Evolutionary conservation across 106 monocot genomes (phyloP).

Genomic region (Dendrobium catenatum): DNA sequence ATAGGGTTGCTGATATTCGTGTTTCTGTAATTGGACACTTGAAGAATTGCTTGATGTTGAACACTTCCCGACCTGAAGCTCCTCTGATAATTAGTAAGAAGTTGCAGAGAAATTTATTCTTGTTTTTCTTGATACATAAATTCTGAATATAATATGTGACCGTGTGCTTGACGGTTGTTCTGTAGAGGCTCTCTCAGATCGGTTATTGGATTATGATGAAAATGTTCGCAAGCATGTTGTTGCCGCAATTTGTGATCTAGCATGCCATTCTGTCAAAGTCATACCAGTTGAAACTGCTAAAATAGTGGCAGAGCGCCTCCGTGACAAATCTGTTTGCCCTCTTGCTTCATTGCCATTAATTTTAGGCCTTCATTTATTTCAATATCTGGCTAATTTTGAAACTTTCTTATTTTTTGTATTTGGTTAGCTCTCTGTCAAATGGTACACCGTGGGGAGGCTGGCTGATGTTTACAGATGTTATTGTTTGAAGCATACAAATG

Average conservation of each 20-base stretch:
- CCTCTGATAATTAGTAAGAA: constrained; percentile 81
- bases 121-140: constrained; percentile 1
- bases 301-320: constrained; percentile 76
- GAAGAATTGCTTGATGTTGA: constrained; percentile 74
- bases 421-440: constrained; percentile 71
- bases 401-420: constrained; percentile 3
- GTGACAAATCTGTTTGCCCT: constrained; percentile 90
- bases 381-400: not conserved
- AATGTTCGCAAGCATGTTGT: constrained; percentile 89
- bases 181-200: constrained; percentile 74
- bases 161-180: constrained; percentile 2
- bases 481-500: constrained; percentile 48
- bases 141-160: constrained; percentile 11
- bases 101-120: constrained; percentile 2
- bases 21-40: constrained; percentile 72
- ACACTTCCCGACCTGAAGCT: constrained; percentile 71
- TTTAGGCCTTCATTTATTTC: constrained; percentile 3
- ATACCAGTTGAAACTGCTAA: constrained; percentile 56
- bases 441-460: constrained; percentile 79
- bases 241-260: constrained; percentile 68
- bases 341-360: not conserved
- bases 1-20: constrained; percentile 78
- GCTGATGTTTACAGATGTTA: constrained; percentile 69
- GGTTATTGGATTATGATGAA: constrained; percentile 92
- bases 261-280: constrained; percentile 42